Conservation (phyloP, 2,329 filamentous ascomycete genomes). For the Talaromyces sp. region DNA sequence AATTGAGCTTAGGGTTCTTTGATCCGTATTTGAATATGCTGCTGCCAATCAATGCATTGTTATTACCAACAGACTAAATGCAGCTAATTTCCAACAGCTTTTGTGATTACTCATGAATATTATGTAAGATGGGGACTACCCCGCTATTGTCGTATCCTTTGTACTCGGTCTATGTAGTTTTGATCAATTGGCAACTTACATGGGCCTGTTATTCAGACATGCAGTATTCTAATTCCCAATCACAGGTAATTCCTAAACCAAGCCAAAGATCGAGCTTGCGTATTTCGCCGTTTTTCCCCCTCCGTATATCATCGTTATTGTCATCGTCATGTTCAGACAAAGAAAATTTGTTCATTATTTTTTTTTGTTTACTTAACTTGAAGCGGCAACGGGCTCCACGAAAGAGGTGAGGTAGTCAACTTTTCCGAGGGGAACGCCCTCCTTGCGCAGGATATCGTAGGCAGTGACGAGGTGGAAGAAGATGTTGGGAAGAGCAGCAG, state of each 20-base stretch:
- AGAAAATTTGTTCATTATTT: background rate
- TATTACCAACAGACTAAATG: too few species aligned
- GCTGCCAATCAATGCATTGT: too few species aligned
- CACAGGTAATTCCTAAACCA: background rate
- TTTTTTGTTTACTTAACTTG: background rate
- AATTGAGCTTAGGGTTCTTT: too few species aligned
- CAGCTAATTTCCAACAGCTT: too few species aligned
- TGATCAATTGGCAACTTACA: background rate
- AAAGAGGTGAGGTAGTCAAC: conserved; percentile 43
- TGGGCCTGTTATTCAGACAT: background rate
- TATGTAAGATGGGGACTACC: background rate
- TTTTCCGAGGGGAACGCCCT: conserved; percentile 60
- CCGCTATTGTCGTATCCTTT: background rate
- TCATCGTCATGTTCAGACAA: background rate
- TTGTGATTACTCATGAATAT: background rate
- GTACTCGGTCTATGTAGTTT: background rate
- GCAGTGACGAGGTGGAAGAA: conserved; percentile 59
- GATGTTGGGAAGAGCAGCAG: conserved; percentile 53
- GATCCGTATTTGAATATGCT: too few species aligned
- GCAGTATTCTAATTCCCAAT: background rate
- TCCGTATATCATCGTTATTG: background rate
- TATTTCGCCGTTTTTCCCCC: background rate
- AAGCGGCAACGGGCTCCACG: background rate
- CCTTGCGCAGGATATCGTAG: conserved; percentile 56
- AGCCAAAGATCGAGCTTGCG: background rate